phyloP scores from a whole-genome alignment of 306 rosid genomes.

The Quercus rubra region DNA sequence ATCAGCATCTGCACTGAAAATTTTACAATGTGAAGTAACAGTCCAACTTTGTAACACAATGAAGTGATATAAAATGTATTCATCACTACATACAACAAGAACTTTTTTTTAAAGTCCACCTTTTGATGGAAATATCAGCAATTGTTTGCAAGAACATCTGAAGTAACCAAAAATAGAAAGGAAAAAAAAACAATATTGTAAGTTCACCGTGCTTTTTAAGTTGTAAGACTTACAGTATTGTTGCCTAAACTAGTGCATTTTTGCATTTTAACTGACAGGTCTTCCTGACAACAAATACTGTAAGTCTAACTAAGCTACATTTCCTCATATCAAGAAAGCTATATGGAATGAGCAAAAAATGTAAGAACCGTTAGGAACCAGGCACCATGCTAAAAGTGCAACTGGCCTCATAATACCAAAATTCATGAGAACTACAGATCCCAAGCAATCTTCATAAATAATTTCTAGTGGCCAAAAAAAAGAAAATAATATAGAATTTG shows the following conservation, averaged over 20 bases:
- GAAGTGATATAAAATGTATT: not conserved
- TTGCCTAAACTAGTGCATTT: not conserved
- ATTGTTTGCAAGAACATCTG: not conserved
- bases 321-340: not conserved
- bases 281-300: not conserved
- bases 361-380: not conserved
- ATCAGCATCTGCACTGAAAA: slow-evolving; percentile 99
- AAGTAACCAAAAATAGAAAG: not conserved
- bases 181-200: not conserved
- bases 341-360: not conserved
- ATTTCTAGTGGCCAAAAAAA: not conserved
- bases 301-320: not conserved
- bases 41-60: slow-evolving; percentile 41
- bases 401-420: not conserved
- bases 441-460: not conserved
- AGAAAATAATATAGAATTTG: not conserved
- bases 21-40: slow-evolving; percentile 62
- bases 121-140: not conserved
- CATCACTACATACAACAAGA: slow-evolving; percentile 11
- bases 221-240: too few species aligned
- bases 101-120: not conserved
- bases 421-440: not conserved
- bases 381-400: not conserved
- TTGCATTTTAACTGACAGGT: too few species aligned
- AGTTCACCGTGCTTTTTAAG: too few species aligned